Evolutionary conservation across 2,329 filamentous ascomycete species (phyloP).

Genomic region (Ceratocystis variospora): DNA sequence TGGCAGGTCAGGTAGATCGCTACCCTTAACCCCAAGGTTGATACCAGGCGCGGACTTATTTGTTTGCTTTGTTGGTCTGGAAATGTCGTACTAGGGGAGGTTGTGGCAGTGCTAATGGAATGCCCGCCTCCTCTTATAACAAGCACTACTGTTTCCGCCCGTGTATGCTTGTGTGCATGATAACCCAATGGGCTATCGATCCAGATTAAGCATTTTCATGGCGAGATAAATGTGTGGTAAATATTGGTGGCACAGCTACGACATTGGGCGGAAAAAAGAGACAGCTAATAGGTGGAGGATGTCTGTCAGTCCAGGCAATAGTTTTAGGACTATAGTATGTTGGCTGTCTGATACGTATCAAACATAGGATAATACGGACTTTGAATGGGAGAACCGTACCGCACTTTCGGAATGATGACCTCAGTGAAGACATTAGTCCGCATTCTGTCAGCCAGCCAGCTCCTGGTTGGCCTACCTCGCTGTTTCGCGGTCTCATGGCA

Average conservation of each 20-base stretch:
- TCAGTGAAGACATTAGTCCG: background rate
- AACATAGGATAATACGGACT: slow-evolving; percentile 1
- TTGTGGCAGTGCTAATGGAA: background rate
- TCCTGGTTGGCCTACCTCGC: background rate
- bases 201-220: background rate
- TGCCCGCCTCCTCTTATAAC: background rate
- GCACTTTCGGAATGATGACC: slow-evolving; percentile 7
- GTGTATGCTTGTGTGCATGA: background rate
- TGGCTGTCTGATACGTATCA: background rate
- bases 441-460: background rate
- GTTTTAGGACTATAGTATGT: background rate
- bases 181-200: background rate
- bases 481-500: background rate
- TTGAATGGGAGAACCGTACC: background rate
- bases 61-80: background rate
- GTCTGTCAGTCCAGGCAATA: background rate
- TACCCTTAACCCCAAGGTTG: background rate
- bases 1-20: background rate
- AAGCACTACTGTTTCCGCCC: background rate
- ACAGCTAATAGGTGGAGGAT: background rate
- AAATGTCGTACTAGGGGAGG: background rate
- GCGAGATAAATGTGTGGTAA: background rate
- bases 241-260: background rate
- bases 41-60: background rate
- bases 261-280: background rate